Percentiles rank a stretch among this genome's conserved stretches.
Evolutionary conservation across 148 eudicot species (phyloP).

Genomic region (Rhododendron vialii): DNA sequence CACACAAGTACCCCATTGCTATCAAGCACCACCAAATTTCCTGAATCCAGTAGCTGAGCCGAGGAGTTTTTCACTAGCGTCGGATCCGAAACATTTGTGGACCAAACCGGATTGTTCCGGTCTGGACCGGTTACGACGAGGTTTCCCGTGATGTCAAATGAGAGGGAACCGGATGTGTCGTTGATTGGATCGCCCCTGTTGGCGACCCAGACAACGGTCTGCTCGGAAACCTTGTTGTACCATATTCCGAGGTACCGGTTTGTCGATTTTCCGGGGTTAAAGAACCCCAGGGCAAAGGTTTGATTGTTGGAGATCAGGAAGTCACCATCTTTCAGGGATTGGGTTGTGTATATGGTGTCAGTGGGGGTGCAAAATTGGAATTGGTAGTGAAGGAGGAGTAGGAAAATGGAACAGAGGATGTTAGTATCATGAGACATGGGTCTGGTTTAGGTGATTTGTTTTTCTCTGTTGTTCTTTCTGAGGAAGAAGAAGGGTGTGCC

Average conservation of each 20-base stretch:
- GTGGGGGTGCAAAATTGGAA: background rate
- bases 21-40: slow-evolving; percentile 32
- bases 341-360: background rate
- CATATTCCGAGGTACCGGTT: slow-evolving; percentile 20
- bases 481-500: background rate
- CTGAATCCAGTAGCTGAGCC: slow-evolving; percentile 33
- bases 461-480: background rate
- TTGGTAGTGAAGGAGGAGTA: background rate
- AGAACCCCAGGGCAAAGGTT: slow-evolving; percentile 23
- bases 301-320: background rate
- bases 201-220: slow-evolving; percentile 55
- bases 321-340: background rate
- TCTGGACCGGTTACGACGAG: too few relatives aligned
- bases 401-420: background rate
- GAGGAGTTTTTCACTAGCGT: background rate
- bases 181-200: slow-evolving; percentile 41
- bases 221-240: slow-evolving; percentile 30
- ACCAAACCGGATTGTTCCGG: too few relatives aligned
- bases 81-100: too few relatives aligned
- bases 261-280: slow-evolving; percentile 12
- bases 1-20: slow-evolving; percentile 17
- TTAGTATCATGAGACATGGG: background rate
- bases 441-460: background rate
- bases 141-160: slow-evolving; percentile 19
- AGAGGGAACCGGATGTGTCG: slow-evolving; percentile 19